A percentile compares a stretch with the other conserved stretches of the same genome.
These are phyloP conservation scores for Mrakia gelida DNA, from an alignment of 768 basidiomycete species.

Conservation along the genomic window DNA sequence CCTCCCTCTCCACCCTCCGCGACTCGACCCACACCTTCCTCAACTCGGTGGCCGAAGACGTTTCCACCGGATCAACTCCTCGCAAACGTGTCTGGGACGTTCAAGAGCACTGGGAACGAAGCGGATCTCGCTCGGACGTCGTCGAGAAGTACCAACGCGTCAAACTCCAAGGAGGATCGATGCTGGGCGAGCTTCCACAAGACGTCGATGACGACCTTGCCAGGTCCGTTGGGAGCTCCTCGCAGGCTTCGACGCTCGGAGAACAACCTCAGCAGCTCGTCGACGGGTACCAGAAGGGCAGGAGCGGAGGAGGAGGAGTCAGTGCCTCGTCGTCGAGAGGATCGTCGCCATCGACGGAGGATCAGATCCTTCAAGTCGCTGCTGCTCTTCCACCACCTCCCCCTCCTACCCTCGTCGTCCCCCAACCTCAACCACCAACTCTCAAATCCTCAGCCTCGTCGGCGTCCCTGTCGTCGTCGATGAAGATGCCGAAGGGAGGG, in stretches of 20 bases:
- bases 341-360: neutral
- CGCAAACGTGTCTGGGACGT: slow-evolving; percentile 69
- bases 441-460: neutral
- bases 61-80: slow-evolving; percentile 68
- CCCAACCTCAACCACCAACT: neutral
- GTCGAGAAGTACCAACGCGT: slow-evolving; percentile 41
- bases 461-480: neutral
- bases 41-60: slow-evolving; percentile 47
- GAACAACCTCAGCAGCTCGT: neutral
- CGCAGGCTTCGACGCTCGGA: slow-evolving; percentile 6
- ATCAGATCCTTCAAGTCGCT: neutral
- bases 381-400: neutral
- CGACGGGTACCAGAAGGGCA: neutral
- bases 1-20: slow-evolving; percentile 53
- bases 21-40: slow-evolving; percentile 51
- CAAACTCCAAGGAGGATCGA: neutral
- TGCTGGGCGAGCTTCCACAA: too few species aligned
- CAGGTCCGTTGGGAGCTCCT: neutral
- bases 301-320: neutral
- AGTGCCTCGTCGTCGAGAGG: slow-evolving; percentile 5
- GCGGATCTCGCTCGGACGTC: slow-evolving; percentile 59
- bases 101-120: slow-evolving; percentile 66
- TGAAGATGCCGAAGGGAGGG: neutral
- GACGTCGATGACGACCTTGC: slow-evolving; percentile 7
- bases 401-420: neutral